phyloP scores from a whole-genome alignment of 176 grass and related monocot species.

The Areca catechu region DNA sequence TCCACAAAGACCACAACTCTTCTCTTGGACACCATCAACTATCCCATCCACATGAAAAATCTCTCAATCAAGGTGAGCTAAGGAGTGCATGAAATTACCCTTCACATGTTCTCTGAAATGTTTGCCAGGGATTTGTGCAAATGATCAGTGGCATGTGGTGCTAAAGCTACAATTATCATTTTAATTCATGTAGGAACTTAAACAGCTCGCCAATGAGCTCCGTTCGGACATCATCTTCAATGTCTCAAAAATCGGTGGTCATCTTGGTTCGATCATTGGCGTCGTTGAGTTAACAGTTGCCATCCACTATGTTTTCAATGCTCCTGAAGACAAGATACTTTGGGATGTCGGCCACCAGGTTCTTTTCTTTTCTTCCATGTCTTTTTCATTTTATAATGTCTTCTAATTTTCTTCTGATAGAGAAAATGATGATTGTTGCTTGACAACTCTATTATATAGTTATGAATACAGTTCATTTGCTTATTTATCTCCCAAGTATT shows the following conservation, averaged over 20 bases:
- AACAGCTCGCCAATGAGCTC: conserved; percentile 85
- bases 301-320: conserved; percentile 90
- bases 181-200: conserved; percentile 46
- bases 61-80: conserved; percentile 51
- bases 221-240: conserved; percentile 97
- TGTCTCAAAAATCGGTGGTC: conserved; percentile 91
- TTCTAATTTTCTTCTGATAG: background rate
- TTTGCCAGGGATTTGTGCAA: background rate
- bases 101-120: conserved; percentile 30
- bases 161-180: background rate
- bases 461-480: too few species aligned
- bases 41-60: conserved; percentile 97
- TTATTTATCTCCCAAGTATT: too few species aligned
- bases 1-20: conserved; percentile 79
- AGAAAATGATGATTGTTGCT: too few species aligned
- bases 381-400: background rate
- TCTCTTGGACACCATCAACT: conserved; percentile 89
- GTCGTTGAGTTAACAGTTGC: conserved; percentile 92
- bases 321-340: conserved; percentile 75
- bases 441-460: too few species aligned
- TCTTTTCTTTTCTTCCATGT: conserved; percentile 17
- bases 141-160: background rate
- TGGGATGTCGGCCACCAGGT: conserved; percentile 99
- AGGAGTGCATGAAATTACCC: too few species aligned
- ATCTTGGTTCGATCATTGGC: conserved; percentile 91